phyloP scores from a whole-genome alignment of 1,284 basidiomycete species.

The Paramarasmius palmivorus region DNA sequence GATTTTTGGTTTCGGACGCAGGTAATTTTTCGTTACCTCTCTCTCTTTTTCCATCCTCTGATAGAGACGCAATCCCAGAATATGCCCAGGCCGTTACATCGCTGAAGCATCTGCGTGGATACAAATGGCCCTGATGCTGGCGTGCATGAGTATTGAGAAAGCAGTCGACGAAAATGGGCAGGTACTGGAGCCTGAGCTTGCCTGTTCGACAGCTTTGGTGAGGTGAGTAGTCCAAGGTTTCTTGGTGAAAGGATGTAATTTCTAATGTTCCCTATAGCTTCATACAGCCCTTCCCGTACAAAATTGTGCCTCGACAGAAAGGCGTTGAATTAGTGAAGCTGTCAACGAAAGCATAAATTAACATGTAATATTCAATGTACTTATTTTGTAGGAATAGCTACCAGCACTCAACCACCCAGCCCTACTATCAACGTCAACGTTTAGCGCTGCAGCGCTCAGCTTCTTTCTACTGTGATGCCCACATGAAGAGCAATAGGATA shows the following conservation, averaged over 20 bases:
- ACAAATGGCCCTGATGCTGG: neutral
- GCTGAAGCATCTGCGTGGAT: neutral
- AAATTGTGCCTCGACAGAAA: neutral
- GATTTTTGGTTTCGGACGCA: constrained; percentile 5
- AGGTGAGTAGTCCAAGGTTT: neutral
- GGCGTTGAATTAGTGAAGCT: neutral
- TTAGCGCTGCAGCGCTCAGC: too few species aligned
- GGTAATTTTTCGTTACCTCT: neutral
- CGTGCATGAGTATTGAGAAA: neutral
- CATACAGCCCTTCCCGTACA: neutral
- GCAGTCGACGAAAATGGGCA: neutral
- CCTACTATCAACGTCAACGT: too few species aligned
- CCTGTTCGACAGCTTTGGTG: neutral
- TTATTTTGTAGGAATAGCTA: too few species aligned
- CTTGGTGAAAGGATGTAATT: neutral
- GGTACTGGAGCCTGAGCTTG: neutral
- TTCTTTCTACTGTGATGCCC: too few species aligned
- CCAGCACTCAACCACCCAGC: too few species aligned
- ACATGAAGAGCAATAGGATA: too few species aligned
- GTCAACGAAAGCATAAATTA: too few species aligned
- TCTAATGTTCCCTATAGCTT: neutral
- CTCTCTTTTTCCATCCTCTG: neutral
- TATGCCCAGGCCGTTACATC: constrained; percentile 3
- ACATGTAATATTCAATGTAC: too few species aligned
- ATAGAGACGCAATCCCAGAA: neutral